These are phyloP conservation scores for Trifolium fragiferum DNA, from an alignment of 306 rosid species.

Conservation along the genomic window DNA sequence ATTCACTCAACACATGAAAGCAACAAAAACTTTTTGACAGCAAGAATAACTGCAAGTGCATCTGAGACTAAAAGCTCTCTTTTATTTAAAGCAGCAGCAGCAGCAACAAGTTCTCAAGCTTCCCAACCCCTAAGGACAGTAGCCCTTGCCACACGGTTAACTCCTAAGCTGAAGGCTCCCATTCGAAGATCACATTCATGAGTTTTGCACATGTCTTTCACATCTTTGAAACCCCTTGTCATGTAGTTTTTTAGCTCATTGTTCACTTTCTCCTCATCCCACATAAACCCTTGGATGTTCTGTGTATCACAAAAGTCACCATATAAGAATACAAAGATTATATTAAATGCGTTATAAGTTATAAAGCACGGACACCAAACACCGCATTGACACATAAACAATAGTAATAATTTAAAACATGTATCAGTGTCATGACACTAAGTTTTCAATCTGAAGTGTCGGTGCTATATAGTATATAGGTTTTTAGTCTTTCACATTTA, in stretches of 20 bases:
- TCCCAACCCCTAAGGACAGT: slow-evolving; percentile 94
- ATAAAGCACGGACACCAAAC: background rate
- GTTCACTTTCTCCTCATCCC: slow-evolving; percentile 93
- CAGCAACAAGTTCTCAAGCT: slow-evolving; percentile 56
- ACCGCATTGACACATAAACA: background rate
- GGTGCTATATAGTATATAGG: background rate
- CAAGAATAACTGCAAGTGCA: slow-evolving; percentile 36
- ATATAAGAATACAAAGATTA: background rate
- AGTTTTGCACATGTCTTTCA: slow-evolving; percentile 85
- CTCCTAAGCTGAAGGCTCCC: slow-evolving; percentile 94
- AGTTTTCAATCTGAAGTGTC: background rate
- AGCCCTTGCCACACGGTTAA: slow-evolving; percentile 88
- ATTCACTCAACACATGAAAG: slow-evolving; percentile 37
- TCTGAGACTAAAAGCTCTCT: slow-evolving; percentile 37
- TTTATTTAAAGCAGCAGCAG: slow-evolving; percentile 40
- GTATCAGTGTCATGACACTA: background rate
- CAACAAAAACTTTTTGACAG: slow-evolving; percentile 33
- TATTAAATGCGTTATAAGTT: background rate
- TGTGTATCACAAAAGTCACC: slow-evolving; percentile 41
- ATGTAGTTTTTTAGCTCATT: slow-evolving; percentile 70
- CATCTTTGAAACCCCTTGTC: slow-evolving; percentile 82
- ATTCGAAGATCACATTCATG: slow-evolving; percentile 83
- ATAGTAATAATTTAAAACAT: background rate
- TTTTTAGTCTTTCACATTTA: no score
- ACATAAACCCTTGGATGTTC: slow-evolving; percentile 98